Percentiles rank a stretch among this genome's conserved stretches.
These are phyloP conservation scores for Starmerella kuoi DNA, from an alignment of 805 yeast species.

Conservation along the genomic window DNA sequence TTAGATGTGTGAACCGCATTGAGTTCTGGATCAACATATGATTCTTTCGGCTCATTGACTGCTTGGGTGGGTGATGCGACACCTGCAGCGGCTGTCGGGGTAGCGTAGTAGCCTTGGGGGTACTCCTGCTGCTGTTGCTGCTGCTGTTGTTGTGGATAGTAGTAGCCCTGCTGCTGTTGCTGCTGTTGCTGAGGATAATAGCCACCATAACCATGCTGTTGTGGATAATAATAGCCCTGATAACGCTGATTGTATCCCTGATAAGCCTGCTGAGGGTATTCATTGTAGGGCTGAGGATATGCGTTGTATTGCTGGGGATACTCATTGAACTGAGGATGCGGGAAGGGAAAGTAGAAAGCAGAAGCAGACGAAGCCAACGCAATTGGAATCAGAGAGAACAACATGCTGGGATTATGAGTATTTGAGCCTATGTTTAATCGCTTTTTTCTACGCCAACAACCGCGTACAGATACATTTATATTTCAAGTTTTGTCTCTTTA, in stretches of 20 bases:
- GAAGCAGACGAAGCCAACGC: not conserved
- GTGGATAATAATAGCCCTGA: constrained; percentile 1
- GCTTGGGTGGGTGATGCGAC: not conserved
- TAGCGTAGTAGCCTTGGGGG: not conserved
- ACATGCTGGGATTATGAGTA: no score
- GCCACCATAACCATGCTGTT: constrained; percentile 3
- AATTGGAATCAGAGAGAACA: not conserved
- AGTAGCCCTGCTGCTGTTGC: not conserved
- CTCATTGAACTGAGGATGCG: constrained; percentile 3
- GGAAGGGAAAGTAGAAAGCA: not conserved
- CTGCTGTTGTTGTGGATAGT: constrained; percentile 8
- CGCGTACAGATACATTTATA: no score
- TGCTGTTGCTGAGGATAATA: constrained; percentile 1
- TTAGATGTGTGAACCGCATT: constrained; percentile 2
- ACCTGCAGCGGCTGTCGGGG: not conserved
- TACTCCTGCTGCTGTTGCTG: not conserved
- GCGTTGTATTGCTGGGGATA: not conserved
- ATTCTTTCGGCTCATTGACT: not conserved
- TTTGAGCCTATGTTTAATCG: no score
- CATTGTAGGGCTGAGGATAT: not conserved
- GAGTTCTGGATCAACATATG: constrained; percentile 10
- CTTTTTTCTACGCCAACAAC: no score
- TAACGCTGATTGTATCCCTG: not conserved
- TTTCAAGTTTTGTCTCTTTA: no score
- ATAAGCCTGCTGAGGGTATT: no score